Base-by-base conservation (phyloP, 2,329 filamentous ascomycete genomes). In the Taxawa tesnikishii region DNA sequence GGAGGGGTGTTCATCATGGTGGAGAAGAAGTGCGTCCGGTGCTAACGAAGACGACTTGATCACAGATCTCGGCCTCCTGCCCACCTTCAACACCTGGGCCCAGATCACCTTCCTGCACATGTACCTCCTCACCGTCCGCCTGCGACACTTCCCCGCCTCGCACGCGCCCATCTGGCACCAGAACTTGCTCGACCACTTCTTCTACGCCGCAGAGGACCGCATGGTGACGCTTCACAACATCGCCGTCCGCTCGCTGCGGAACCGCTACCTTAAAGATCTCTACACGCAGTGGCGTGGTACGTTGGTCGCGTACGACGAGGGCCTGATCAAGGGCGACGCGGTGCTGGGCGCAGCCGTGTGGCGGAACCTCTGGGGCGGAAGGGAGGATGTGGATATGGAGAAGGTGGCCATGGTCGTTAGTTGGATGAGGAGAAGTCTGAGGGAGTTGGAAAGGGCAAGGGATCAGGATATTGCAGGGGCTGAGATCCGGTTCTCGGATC, bases 71-170 rank as follows among this genome's bases (percentile, higher is more conserved):
- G 73, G 73, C 15, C 73, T 98, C 12, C 68, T 72, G 18, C 83
- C 85, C 1, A 96, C 85, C 0, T 98, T 98, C 58, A 87, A 79
- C 52, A 88, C 83, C 35, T 98, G 90, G 90, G 83, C 85, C 13
- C 87, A 96, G 58, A 79, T 96, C 27, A 90, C 87, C 21, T 93
- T 94, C 68, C 70, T 98, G 37, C 88, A 98, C 65, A 81, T 98
- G 70, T 96, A 94, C 65, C 71, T 94, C 37, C 60, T 96, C 38
- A 81, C 83, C 34, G 80, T 83, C 28, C 80, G 87, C 35, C 65
- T 94, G 46, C 81, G 90, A 42, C 78, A 77, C 55, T 73, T 94
- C 45, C 77, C 83, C 14, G 63, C 67, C 33, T 70, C 78, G 14
- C 67, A 72, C 43, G 76, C 81, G 44, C 69, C 73, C 38, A 70